Conservation (phyloP, 768 basidiomycete genomes). For the Lactarius deliciosus region DNA sequence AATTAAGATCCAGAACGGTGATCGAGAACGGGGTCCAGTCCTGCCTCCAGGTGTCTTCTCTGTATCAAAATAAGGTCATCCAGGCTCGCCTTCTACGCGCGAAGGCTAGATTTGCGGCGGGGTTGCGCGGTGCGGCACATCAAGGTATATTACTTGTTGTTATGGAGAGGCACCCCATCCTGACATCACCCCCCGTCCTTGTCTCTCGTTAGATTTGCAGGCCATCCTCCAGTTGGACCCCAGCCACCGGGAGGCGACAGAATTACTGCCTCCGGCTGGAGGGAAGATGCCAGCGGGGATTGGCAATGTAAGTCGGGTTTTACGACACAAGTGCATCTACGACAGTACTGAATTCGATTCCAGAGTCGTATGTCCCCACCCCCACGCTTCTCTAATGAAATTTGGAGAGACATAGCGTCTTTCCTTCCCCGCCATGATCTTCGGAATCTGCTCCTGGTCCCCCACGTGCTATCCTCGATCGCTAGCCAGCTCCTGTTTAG, state of each 20-base stretch:
- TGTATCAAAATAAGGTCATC: slow-evolving; percentile 51
- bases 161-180: background rate
- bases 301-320: slow-evolving; percentile 47
- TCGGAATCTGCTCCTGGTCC: slow-evolving; percentile 60
- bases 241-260: slow-evolving; percentile 66
- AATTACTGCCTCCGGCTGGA: slow-evolving; percentile 49
- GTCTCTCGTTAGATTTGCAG: slow-evolving; percentile 51
- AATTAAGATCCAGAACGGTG: slow-evolving; percentile 51
- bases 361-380: slow-evolving; percentile 42
- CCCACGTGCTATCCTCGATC: slow-evolving; percentile 64
- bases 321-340: slow-evolving; percentile 31
- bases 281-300: slow-evolving; percentile 1
- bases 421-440: slow-evolving; percentile 65
- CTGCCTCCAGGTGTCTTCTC: slow-evolving; percentile 56
- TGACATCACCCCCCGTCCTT: background rate
- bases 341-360: slow-evolving; percentile 31
- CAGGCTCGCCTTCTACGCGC: slow-evolving; percentile 66
- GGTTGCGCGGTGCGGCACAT: slow-evolving; percentile 59
- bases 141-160: slow-evolving; percentile 47
- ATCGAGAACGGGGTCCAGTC: slow-evolving; percentile 78
- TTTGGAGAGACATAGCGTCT: slow-evolving; percentile 68
- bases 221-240: slow-evolving; percentile 62
- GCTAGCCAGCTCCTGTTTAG: slow-evolving; percentile 67
- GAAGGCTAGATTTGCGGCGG: slow-evolving; percentile 60
- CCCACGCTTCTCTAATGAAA: slow-evolving; percentile 62